A percentile compares a stretch with the other conserved stretches of the same genome.
These are phyloP conservation scores for Berberis vulgaris DNA, from an alignment of 164 flowering plant species.

Conservation along the genomic window DNA sequence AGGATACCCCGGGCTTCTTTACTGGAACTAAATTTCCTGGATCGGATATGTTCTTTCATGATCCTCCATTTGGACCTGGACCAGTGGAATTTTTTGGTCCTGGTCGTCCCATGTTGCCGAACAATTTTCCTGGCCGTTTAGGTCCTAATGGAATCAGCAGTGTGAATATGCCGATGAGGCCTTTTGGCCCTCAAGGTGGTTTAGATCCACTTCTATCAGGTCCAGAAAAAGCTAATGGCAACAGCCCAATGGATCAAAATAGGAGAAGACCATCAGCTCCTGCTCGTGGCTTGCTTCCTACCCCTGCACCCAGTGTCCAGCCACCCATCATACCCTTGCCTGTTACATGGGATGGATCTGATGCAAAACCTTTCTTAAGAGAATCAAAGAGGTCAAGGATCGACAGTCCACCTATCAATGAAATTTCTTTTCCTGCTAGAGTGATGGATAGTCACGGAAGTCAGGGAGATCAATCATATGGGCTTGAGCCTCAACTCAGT, in stretches of 20 bases:
- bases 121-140: constrained; percentile 28
- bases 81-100: constrained; percentile 43
- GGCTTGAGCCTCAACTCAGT: constrained; percentile 24
- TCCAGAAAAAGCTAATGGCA: constrained; percentile 32
- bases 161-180: constrained; percentile 37
- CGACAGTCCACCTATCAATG: constrained; percentile 35
- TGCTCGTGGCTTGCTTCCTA: constrained; percentile 35
- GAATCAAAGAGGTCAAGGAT: constrained; percentile 74
- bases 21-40: constrained; percentile 51
- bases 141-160: constrained; percentile 37
- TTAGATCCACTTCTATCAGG: constrained; percentile 36
- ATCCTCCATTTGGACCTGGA: constrained; percentile 36
- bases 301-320: constrained; percentile 35
- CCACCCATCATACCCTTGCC: constrained; percentile 30
- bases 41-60: constrained; percentile 43
- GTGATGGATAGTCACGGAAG: constrained; percentile 29
- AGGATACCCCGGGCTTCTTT: constrained; percentile 34
- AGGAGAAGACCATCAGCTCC: constrained; percentile 69
- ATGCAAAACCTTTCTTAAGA: constrained; percentile 45
- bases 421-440: constrained; percentile 26
- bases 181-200: constrained; percentile 47
- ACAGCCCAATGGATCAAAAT: constrained; percentile 27
- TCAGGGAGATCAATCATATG: constrained; percentile 26
- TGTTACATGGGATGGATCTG: constrained; percentile 65
- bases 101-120: constrained; percentile 26